Evolutionary conservation across 805 yeast species (phyloP), one percentile per base, ranked within the genome.

Genomic region (Pichia insulana): DNA sequence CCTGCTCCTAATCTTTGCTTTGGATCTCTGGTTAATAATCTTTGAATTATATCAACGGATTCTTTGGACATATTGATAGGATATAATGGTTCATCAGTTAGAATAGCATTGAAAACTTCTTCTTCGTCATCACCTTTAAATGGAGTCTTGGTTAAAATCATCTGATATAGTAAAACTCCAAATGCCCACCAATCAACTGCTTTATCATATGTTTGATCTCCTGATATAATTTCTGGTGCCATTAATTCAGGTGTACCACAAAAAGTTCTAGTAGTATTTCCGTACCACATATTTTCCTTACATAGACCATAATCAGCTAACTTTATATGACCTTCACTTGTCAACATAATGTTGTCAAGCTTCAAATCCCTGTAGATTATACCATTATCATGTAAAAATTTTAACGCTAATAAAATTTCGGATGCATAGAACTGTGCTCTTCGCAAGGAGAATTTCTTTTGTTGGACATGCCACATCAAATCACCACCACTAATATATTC

Each of bases 151-250:
- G 96, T 92, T 45, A 92, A 71, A 44, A 92, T 70, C 99, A 92
- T 92, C 64, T 92, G 98, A 63, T 90, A 92, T 50, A 92, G 69
- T 50, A 92, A 71, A 25, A 92, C 97, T 44, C 99, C 99, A 70
- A 89, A 87, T 1, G 98, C 97, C 98, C 98, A 92, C 98, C 98
- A 92, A 65, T 92, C 99, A 42, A 92, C 98, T 32, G 92, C 83
- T 57, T 95, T 78, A 41, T 88, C 92, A 57, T 92, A 92, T 46
- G 80, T 83, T 62, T 89, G 95, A 42, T 92, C 97, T 9, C 46
- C 50, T 50, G 86, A 80, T 57, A 92, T 70, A 51, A 92, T 90
- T 63, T 92, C 99, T 0, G 99, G 99, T 1, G 98, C 99, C 96
- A 92, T 92, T 53, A 92, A 85, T 62, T 92, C 98, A 0, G 99